phyloP scores from a whole-genome alignment of 129 eudicot species.

The Artemisia annua region DNA sequence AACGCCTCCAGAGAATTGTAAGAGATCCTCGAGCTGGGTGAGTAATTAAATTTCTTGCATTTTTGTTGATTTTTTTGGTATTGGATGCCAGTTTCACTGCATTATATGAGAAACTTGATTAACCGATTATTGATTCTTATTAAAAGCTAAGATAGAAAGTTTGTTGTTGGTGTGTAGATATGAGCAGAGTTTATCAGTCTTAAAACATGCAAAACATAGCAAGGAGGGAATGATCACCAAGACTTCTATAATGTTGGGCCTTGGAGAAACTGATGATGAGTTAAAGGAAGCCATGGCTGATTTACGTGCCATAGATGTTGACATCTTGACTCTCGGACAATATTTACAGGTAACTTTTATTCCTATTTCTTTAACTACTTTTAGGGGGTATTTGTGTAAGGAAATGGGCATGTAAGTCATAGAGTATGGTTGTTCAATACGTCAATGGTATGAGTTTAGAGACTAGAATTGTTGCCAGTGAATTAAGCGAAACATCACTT shows the following conservation, averaged over 20 bases:
- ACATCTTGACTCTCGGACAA: conserved; percentile 93
- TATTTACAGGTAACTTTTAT: conserved; percentile 69
- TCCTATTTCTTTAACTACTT: not conserved
- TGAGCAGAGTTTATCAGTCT: conserved; percentile 87
- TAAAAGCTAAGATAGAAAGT: too few relatives aligned
- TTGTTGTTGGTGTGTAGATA: conserved; percentile 51
- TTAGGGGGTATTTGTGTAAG: not conserved
- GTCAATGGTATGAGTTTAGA: too few relatives aligned
- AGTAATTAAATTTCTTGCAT: conserved; percentile 30
- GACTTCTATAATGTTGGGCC: conserved; percentile 95
- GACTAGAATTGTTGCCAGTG: too few relatives aligned
- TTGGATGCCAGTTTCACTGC: too few relatives aligned
- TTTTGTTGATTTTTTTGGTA: not conserved
- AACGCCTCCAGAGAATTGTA: conserved; percentile 82
- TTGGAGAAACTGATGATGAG: conserved; percentile 95
- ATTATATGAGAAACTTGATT: too few relatives aligned
- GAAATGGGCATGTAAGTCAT: not conserved
- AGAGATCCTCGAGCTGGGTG: conserved; percentile 98
- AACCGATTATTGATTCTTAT: too few relatives aligned
- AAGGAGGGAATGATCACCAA: conserved; percentile 92
- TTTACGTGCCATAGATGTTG: conserved; percentile 87
- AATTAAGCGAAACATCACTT: too few relatives aligned
- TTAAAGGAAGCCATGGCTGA: conserved; percentile 91
- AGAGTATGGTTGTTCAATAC: too few relatives aligned
- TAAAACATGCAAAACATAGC: conserved; percentile 80